phyloP scores from a whole-genome alignment of 306 rosid species.

The Arachis hypogaea region DNA sequence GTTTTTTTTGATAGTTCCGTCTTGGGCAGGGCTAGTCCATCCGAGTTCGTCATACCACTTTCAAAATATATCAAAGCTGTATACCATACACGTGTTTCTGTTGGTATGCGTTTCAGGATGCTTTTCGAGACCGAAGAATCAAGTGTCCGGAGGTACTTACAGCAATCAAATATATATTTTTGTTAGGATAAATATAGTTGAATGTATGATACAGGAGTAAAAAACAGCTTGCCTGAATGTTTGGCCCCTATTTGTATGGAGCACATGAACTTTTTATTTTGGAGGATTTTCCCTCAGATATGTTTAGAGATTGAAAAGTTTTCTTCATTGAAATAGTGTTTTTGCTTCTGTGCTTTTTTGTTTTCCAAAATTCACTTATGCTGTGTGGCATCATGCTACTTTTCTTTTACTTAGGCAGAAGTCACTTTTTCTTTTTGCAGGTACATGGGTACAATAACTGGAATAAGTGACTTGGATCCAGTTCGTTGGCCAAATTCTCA shows the following conservation, averaged over 20 bases:
- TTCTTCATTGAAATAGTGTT: too few relatives aligned
- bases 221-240: too few relatives aligned
- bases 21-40: constrained; percentile 90
- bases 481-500: constrained; percentile 92
- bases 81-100: constrained; percentile 91
- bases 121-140: constrained; percentile 97
- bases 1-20: constrained; percentile 40
- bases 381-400: not conserved
- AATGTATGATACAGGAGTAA: too few relatives aligned
- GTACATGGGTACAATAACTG: constrained; percentile 98
- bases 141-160: constrained; percentile 76
- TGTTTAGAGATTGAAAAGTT: too few relatives aligned
- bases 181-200: too few relatives aligned
- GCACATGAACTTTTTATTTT: too few relatives aligned
- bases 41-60: constrained; percentile 88
- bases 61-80: constrained; percentile 87
- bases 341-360: too few relatives aligned
- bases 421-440: constrained; percentile 39
- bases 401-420: constrained; percentile 22
- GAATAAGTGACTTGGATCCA: constrained; percentile 81
- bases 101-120: constrained; percentile 98
- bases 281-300: too few relatives aligned
- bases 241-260: too few relatives aligned
- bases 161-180: not conserved
- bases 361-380: not conserved